These are phyloP conservation scores for Suillus clintonianus DNA, from an alignment of 768 basidiomycete species.

Conservation along the genomic window DNA sequence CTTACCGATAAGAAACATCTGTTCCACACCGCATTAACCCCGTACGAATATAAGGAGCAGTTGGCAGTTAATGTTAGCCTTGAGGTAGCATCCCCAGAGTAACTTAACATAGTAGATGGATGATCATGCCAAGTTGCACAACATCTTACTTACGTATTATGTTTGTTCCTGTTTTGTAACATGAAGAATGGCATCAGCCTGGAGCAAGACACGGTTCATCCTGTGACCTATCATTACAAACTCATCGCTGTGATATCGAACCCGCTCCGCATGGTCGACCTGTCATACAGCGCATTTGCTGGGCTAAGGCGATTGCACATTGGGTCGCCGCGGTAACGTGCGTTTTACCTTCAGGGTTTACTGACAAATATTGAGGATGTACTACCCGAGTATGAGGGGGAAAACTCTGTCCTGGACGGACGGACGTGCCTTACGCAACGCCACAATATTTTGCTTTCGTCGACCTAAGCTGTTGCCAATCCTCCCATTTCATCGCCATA, in stretches of 20 bases:
- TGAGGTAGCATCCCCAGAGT: not conserved
- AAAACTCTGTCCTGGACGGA: slow-evolving; percentile 75
- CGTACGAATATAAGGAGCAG: not conserved
- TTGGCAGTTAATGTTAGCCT: not conserved
- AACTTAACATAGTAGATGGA: no score
- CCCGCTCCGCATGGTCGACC: not conserved
- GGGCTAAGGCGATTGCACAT: slow-evolving; percentile 67
- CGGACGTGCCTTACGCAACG: slow-evolving; percentile 66
- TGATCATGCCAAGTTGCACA: no score
- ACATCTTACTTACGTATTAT: no score
- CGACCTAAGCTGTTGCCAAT: slow-evolving; percentile 37
- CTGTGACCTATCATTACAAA: not conserved
- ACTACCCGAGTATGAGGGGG: slow-evolving; percentile 65
- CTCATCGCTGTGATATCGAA: no score
- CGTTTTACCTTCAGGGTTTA: slow-evolving; percentile 18
- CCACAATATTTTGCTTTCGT: slow-evolving; percentile 55
- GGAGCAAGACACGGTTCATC: no score
- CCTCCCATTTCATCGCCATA: slow-evolving; percentile 35
- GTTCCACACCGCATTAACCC: slow-evolving; percentile 12
- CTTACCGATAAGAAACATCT: slow-evolving; percentile 16
- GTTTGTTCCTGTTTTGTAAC: no score
- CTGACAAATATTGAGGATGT: not conserved
- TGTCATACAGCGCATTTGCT: slow-evolving; percentile 25
- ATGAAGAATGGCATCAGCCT: no score
- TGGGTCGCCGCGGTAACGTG: slow-evolving; percentile 64